Evolutionary conservation across 2,329 filamentous ascomycete genomes (phyloP), one percentile per base, ranked within the genome.

Genomic region (Cercospora janseana): DNA sequence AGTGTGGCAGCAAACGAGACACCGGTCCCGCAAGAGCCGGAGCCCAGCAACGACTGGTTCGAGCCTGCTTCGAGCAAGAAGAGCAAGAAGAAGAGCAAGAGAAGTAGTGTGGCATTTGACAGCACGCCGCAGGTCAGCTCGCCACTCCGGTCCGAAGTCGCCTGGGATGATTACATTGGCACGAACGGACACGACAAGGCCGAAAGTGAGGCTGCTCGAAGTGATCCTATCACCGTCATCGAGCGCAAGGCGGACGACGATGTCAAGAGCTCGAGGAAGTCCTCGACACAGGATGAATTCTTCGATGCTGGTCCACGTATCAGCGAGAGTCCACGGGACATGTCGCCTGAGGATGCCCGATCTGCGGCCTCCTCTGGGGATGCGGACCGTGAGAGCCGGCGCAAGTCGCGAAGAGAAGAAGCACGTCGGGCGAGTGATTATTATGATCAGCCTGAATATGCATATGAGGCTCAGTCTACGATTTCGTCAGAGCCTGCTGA

Each of bases 71-170:
- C 46, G 4, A 40, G 34, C 24, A 60, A 60, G 49, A 69, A 73
- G 56, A 72, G 68, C 31, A 76, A 72, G 62, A 75, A 72, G 46
- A 76, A 68, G 60, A 63, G 61, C 27, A 76, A 73, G 61, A 67
- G 73, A 27, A 66, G 69, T 38, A 74, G 70, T 46, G 65, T 67
- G 43, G 66, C 62, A 53, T 47, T 47, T 13, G 44, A 47, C 32
- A 71, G 70, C 26, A 69, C 70, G 18, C 64, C 67, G 6, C 66
- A 66, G 13, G 65, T 71, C 7, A 69, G 70, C 49, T 75, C 72
- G 20, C 73, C 72, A 4, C 62, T 75, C 26, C 62, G 72, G 21
- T 66, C 71, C n/a, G 72, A 75, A 51, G 64, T 73, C 45, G 68
- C 69, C 20, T 69, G 70, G 46, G 65, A 74, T 13, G 73, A 75